Conservation (phyloP, 2,329 filamentous ascomycete species). For the Colletotrichum trifolii region DNA sequence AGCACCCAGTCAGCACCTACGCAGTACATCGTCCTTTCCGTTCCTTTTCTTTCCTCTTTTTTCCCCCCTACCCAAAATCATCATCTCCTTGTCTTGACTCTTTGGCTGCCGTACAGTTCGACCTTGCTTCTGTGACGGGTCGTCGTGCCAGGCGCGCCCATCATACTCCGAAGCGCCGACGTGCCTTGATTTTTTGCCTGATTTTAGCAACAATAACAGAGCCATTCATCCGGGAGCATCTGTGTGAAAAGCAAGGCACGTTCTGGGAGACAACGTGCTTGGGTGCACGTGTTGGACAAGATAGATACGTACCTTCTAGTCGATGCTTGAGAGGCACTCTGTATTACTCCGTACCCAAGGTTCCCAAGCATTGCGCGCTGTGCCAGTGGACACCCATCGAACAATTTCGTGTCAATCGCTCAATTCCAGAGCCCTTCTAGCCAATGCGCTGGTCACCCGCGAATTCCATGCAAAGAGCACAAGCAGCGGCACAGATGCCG, state of each 20-base stretch:
- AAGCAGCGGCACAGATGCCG: constrained; percentile 20
- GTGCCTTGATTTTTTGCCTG: background rate
- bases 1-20: too few relatives aligned
- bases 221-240: background rate
- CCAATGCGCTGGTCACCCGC: constrained; percentile 29
- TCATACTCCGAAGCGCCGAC: background rate
- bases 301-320: constrained; percentile 11
- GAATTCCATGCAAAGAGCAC: constrained; percentile 15
- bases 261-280: constrained; percentile 19
- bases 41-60: too few relatives aligned
- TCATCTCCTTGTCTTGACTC: too few relatives aligned
- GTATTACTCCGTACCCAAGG: too few relatives aligned
- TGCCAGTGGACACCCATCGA: constrained; percentile 16
- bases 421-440: constrained; percentile 9
- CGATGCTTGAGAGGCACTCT: constrained; percentile 27
- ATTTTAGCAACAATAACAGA: background rate
- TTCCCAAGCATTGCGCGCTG: background rate
- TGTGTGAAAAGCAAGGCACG: background rate
- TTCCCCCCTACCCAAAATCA: too few relatives aligned
- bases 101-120: too few relatives aligned
- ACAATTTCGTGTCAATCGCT: constrained; percentile 22
- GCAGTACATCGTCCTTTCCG: too few relatives aligned
- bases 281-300: constrained; percentile 18
- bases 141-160: too few relatives aligned
- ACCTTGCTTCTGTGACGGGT: too few relatives aligned